phyloP scores from a whole-genome alignment of 352 stramenopile genomes.

The Globisporangium uncinulatum region DNA sequence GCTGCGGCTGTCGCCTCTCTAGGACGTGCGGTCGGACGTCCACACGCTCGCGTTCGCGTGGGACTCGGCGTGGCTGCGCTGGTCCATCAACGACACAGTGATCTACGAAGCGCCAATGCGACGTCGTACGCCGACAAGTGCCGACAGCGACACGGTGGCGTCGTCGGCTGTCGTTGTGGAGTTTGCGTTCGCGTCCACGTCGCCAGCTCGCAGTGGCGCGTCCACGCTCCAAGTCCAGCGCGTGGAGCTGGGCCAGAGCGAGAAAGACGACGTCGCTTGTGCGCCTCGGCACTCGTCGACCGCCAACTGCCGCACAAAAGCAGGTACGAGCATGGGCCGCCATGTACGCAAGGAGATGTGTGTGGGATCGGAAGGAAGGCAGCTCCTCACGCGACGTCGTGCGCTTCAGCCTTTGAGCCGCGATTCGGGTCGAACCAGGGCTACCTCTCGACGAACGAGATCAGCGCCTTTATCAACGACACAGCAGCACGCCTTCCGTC shows the following conservation, averaged over 20 bases:
- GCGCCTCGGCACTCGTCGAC: conserved; percentile 23
- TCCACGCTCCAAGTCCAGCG: conserved; percentile 17
- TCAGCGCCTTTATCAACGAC: conserved; percentile 53
- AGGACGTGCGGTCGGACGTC: conserved; percentile 26
- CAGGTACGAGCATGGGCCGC: conserved; percentile 18
- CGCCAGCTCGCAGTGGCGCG: neutral
- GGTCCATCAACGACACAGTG: conserved; percentile 46
- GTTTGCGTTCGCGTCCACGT: neutral
- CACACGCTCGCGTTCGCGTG: conserved; percentile 36
- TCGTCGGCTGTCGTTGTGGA: conserved; percentile 1
- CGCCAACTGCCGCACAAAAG: conserved; percentile 38
- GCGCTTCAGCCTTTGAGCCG: conserved; percentile 31
- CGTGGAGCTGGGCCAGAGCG: conserved; percentile 19
- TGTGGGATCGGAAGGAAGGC: neutral
- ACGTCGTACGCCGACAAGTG: neutral
- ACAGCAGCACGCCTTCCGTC: conserved; percentile 26
- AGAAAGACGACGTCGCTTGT: conserved; percentile 26
- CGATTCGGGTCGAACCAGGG: conserved; percentile 56
- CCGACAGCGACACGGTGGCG: neutral
- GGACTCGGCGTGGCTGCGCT: conserved; percentile 49
- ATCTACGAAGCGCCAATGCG: conserved; percentile 38
- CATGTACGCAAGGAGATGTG: too few species aligned
- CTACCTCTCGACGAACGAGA: conserved; percentile 54
- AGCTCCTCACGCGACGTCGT: neutral
- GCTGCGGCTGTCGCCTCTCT: neutral